Base-by-base conservation (phyloP, 331 rosid species). In the Pyracantha coccinea region DNA sequence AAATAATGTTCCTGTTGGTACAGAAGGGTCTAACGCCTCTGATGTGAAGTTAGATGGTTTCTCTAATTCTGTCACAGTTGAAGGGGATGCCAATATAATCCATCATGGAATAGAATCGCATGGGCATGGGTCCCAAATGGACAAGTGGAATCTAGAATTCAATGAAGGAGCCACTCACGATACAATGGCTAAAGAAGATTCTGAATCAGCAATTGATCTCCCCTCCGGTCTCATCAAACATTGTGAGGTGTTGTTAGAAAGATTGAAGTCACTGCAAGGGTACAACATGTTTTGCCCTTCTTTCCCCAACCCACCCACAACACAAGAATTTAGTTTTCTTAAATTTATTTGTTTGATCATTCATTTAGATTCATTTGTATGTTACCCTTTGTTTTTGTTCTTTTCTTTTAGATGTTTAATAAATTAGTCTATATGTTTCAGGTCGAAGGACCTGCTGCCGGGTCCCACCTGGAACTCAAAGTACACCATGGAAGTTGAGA, bases 401-500 rank as follows among this genome's bases (percentile, higher is more conserved):
- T 41, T 62, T 33, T 64, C 54, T 2, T 19, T 59, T 13, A 62
- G 2, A 55, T 57, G 27, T 55, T 29, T 64, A 29, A 71, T 71
- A 69, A 44, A 7, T 38, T 52, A 50, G 9, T 16, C 15, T 54
- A 73, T 82, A 54, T 68, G 69, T 57, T 67, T 80, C 95, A 94
- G 99, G 89, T 82, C 88, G 27, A 78, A 83, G 62, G 88, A 68
- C 50, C 67, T 67, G 52, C 13, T 80, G 50, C 91, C 80, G 58
- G 81, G 73, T 66, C 71, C 55, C 75, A 90, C 83, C 60, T 75
- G 65, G 60, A 75, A 88, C 72, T 79, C 87, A 20, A 89, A 83
- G 69, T 89, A 78, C 71, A 84, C 86, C 29, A 64, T 81, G 74
- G 99, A 94, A 89, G 69, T 91, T 84, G 96, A 90, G 85, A 89